Evolutionary conservation across 306 rosid genomes (phyloP).

Genomic region (Dryas octopetala): DNA sequence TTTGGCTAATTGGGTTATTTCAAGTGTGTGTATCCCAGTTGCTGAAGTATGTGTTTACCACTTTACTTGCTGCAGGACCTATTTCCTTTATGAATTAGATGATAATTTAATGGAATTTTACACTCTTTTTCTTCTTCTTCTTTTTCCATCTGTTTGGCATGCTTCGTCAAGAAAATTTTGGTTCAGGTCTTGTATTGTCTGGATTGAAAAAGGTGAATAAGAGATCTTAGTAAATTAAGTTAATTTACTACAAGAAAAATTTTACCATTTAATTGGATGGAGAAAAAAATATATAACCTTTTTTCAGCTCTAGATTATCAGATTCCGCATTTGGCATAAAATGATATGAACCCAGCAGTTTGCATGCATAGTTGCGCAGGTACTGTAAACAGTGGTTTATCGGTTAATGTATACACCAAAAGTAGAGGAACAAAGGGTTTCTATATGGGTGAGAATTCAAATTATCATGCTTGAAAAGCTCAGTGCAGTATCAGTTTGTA

Average conservation of each 20-base stretch:
- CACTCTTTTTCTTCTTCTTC: conserved; percentile 8
- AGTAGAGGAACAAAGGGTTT: not conserved
- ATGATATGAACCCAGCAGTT: not conserved
- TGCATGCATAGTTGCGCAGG: not conserved
- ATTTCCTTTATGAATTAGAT: conserved; percentile 6
- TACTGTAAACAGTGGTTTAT: not conserved
- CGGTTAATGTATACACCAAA: not conserved
- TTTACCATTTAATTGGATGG: no score
- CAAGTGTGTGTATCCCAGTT: not conserved
- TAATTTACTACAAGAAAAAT: not conserved
- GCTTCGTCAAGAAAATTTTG: not conserved
- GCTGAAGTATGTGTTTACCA: conserved; percentile 11
- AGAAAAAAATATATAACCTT: no score
- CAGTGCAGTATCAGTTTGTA: not conserved
- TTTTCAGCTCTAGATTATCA: not conserved
- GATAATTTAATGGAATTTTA: conserved; percentile 1
- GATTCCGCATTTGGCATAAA: not conserved
- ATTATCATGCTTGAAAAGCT: not conserved
- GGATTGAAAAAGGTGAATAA: not conserved
- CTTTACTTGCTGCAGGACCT: not conserved
- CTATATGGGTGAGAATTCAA: not conserved
- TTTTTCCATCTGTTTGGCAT: not conserved
- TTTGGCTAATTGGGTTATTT: conserved; percentile 17
- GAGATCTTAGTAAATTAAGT: not conserved
- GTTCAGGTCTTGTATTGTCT: not conserved